phyloP scores from a whole-genome alignment of 1,139 yeast species.

The Taphrina confusa region DNA sequence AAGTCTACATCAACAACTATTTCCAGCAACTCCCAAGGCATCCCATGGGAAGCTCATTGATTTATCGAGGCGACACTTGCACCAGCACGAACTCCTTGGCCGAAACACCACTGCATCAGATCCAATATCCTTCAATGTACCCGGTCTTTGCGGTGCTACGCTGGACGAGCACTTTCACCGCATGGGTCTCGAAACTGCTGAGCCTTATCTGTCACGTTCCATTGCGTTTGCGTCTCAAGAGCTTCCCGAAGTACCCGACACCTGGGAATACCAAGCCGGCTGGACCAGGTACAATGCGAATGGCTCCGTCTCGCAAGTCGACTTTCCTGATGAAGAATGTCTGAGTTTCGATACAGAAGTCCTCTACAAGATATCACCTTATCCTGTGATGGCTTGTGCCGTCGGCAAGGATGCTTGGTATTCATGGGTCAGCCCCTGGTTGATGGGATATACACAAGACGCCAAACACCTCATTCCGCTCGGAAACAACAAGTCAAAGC shows the following conservation, averaged over 20 bases:
- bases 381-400: conserved; percentile 82
- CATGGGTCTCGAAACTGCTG: conserved; percentile 61
- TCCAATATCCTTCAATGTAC: conserved; percentile 67
- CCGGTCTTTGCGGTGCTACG: conserved; percentile 65
- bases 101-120: conserved; percentile 67
- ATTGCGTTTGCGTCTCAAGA: conserved; percentile 48
- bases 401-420: conserved; percentile 83
- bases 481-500: conserved; percentile 49
- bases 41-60: conserved; percentile 51
- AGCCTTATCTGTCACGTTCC: conserved; percentile 61
- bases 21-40: conserved; percentile 50
- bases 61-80: conserved; percentile 63
- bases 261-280: conserved; percentile 66
- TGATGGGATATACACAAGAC: conserved; percentile 57
- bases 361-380: conserved; percentile 69
- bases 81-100: conserved; percentile 68
- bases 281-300: conserved; percentile 68
- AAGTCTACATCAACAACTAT: conserved; percentile 60
- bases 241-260: conserved; percentile 55
- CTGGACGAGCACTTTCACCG: conserved; percentile 83
- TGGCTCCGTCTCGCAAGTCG: conserved; percentile 57
- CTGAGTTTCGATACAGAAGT: conserved; percentile 90
- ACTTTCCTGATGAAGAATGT: conserved; percentile 65
- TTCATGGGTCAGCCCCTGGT: conserved; percentile 88
- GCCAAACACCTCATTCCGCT: conserved; percentile 74